Conservation (phyloP, 2,329 filamentous ascomycete species). For the Hypoxylon sp. region DNA sequence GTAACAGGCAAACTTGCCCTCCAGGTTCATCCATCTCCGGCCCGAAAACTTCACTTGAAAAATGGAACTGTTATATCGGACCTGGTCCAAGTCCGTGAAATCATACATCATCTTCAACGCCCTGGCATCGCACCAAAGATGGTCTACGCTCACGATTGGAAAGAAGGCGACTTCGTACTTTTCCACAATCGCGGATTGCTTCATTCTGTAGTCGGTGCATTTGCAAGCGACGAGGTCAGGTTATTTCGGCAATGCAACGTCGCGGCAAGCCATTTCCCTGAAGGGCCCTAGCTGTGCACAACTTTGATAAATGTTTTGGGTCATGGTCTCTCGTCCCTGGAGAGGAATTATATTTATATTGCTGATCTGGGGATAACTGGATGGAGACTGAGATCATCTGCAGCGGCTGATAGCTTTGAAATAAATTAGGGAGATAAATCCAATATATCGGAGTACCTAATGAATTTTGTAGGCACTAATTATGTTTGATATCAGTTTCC, state of each 20-base stretch:
- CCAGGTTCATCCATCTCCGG: slow-evolving; percentile 81
- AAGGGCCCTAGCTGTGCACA: slow-evolving; percentile 62
- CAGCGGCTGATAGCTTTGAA: background rate
- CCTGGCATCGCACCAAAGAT: slow-evolving; percentile 77
- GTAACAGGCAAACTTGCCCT: slow-evolving; percentile 77
- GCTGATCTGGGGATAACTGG: background rate
- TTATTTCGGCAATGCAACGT: slow-evolving; percentile 86
- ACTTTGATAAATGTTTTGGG: background rate
- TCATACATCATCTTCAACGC: slow-evolving; percentile 78
- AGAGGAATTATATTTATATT: background rate
- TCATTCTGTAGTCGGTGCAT: slow-evolving; percentile 82
- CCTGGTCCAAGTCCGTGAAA: slow-evolving; percentile 74
- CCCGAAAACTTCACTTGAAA: slow-evolving; percentile 76
- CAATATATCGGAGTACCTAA: too few relatives aligned
- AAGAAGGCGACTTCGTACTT: slow-evolving; percentile 81
- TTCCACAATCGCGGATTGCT: slow-evolving; percentile 84
- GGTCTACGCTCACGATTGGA: slow-evolving; percentile 84
- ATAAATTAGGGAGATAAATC: too few relatives aligned
- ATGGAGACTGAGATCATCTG: background rate
- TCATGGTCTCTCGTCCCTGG: background rate
- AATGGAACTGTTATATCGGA: slow-evolving; percentile 80
- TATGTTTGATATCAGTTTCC: too few relatives aligned
- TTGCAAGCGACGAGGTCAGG: slow-evolving; percentile 79
- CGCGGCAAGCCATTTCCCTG: slow-evolving; percentile 73
- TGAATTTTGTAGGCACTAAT: too few relatives aligned